Conservation (phyloP, 306 rosid genomes). For the Mucuna pruriens region DNA sequence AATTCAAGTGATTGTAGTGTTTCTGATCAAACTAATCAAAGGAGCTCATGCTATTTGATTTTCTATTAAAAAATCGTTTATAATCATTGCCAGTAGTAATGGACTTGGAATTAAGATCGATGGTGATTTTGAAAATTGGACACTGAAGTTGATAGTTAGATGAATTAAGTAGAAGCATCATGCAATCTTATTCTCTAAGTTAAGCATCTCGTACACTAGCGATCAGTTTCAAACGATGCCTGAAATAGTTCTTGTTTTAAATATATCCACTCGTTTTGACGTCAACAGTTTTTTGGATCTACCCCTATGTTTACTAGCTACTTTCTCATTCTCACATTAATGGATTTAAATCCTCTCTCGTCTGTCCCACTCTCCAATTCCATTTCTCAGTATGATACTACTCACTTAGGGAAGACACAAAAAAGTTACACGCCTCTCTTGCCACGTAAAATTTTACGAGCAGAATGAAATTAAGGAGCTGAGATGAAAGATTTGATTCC, state of each 20-base stretch:
- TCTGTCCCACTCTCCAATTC: neutral
- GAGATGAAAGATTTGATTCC: neutral
- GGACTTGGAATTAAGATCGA: neutral
- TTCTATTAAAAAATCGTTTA: neutral
- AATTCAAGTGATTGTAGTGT: neutral
- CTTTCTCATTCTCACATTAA: constrained; percentile 40
- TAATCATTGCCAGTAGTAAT: neutral
- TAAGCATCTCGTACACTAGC: neutral
- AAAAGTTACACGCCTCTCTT: constrained; percentile 9
- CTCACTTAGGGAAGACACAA: neutral
- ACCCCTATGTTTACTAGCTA: constrained; percentile 30
- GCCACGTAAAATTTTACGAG: too few relatives aligned
- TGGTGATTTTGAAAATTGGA: neutral
- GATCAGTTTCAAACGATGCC: neutral
- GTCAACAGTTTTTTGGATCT: constrained; percentile 23
- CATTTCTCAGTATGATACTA: neutral
- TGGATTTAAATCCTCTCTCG: neutral
- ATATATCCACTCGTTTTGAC: constrained; percentile 11
- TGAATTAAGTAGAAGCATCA: neutral
- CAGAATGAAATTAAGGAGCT: neutral
- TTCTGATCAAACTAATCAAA: constrained; percentile 5
- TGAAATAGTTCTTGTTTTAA: constrained; percentile 13
- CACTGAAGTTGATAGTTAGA: neutral
- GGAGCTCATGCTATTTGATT: neutral
- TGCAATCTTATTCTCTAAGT: neutral